Evolutionary conservation across 1,284 basidiomycete species (phyloP).

Genomic region (Earliella scabrosa): DNA sequence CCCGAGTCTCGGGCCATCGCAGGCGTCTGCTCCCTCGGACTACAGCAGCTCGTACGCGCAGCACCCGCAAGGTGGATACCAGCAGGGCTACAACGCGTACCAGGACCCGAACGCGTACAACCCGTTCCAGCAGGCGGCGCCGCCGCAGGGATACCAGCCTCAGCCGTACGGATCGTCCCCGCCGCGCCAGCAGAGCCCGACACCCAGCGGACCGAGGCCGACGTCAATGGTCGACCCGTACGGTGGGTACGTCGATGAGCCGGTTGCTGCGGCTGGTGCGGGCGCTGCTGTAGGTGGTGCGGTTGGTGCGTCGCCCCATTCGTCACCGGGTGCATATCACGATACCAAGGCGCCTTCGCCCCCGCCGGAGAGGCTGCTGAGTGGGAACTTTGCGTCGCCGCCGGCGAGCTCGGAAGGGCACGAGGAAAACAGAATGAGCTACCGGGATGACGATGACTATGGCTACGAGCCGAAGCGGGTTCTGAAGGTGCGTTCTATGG

Average conservation of each 20-base stretch:
- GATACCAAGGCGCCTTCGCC: conserved; percentile 16
- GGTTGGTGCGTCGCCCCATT: too few relatives aligned
- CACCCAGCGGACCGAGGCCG: conserved; percentile 19
- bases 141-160: conserved; percentile 16
- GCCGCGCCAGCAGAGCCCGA: background rate
- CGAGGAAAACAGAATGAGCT: conserved; percentile 33
- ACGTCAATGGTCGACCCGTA: conserved; percentile 23
- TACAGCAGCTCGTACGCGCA: conserved; percentile 24
- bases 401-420: conserved; percentile 34
- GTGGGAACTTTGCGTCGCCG: conserved; percentile 32
- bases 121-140: conserved; percentile 14
- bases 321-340: too few relatives aligned
- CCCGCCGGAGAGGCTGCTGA: conserved; percentile 17
- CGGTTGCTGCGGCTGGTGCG: background rate
- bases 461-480: conserved; percentile 41
- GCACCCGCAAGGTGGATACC: conserved; percentile 8
- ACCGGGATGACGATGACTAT: conserved; percentile 44
- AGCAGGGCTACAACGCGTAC: conserved; percentile 16
- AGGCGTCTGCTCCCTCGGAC: conserved; percentile 21
- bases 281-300: conserved; percentile 17
- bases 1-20: conserved; percentile 38
- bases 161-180: conserved; percentile 17
- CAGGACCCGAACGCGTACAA: conserved; percentile 15
- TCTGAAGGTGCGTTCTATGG: conserved; percentile 50
- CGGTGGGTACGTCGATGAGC: conserved; percentile 25